phyloP scores from a whole-genome alignment of 345 rosid genomes.

The Cardiospermum halicacabum region DNA sequence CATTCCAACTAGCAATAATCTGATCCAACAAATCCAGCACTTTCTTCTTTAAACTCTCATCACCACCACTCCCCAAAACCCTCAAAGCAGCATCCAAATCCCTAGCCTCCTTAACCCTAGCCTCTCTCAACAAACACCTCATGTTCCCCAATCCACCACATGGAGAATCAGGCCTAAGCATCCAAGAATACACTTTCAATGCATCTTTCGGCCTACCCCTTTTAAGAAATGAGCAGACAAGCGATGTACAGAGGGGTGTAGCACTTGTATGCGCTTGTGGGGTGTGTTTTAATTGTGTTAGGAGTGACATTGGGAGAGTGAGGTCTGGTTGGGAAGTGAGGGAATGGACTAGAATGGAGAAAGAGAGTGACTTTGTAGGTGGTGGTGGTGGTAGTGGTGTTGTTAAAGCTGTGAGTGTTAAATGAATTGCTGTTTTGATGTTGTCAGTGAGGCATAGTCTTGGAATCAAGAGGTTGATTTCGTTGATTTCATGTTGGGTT shows the following conservation, averaged over 20 bases:
- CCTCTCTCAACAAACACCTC: conserved; percentile 37
- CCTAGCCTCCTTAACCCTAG: conserved; percentile 36
- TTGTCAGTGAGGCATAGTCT: conserved; percentile 47
- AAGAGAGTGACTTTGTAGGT: conserved; percentile 36
- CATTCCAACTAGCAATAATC: conserved; percentile 35
- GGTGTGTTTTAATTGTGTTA: conserved; percentile 33
- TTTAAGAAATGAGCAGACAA: conserved; percentile 32
- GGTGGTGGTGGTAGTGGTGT: conserved; percentile 27
- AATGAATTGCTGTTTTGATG: conserved; percentile 36
- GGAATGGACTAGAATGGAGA: conserved; percentile 39
- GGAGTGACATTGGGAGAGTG: conserved; percentile 38
- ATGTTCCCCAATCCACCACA: conserved; percentile 25
- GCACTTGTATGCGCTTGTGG: conserved; percentile 25
- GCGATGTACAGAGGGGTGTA: conserved; percentile 22
- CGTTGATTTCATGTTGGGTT: conserved; percentile 30
- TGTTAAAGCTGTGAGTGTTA: conserved; percentile 31
- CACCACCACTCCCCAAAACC: conserved; percentile 15
- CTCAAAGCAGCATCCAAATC: conserved; percentile 28
- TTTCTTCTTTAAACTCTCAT: conserved; percentile 14
- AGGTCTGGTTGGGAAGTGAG: conserved; percentile 46
- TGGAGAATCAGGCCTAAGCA: conserved; percentile 32
- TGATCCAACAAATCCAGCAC: conserved; percentile 29
- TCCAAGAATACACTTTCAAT: conserved; percentile 40
- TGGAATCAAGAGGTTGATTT: conserved; percentile 48
- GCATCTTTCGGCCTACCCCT: conserved; percentile 38